Conservation (phyloP, 2,329 filamentous ascomycete species). For the Pochonia chlamydosporia region DNA sequence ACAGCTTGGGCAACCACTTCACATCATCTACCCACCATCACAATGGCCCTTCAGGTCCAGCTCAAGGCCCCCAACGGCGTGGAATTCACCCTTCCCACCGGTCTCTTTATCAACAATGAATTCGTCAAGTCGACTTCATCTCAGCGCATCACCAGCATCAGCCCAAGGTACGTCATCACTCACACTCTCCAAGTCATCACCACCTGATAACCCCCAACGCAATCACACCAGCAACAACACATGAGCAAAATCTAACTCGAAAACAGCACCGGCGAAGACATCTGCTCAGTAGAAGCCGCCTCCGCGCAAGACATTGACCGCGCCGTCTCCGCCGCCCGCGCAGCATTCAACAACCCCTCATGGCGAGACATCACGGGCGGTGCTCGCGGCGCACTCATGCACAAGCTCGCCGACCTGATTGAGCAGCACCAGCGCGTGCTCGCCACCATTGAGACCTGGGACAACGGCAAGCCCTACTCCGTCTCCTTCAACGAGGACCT, state of each 20-base stretch:
- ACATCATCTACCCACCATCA: neutral
- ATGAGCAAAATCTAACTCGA: no score
- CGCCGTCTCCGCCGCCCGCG: conserved; percentile 44
- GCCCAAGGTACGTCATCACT: conserved; percentile 38
- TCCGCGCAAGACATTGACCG: conserved; percentile 24
- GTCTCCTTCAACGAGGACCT: conserved; percentile 64
- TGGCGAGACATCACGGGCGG: conserved; percentile 65
- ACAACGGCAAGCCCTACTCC: conserved; percentile 65
- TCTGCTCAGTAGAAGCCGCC: conserved; percentile 25
- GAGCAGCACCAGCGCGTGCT: conserved; percentile 51
- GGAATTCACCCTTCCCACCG: conserved; percentile 60
- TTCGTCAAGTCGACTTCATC: conserved; percentile 57
- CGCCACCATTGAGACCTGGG: conserved; percentile 66
- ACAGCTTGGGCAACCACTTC: conserved; percentile 6
- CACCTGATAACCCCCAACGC: no score
- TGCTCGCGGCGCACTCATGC: conserved; percentile 64
- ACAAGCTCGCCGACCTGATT: conserved; percentile 64
- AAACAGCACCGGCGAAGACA: conserved; percentile 24
- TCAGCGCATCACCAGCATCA: conserved; percentile 54
- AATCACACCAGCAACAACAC: no score
- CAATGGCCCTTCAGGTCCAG: conserved; percentile 11
- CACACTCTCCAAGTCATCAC: no score
- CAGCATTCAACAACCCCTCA: conserved; percentile 59
- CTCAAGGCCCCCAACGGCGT: conserved; percentile 51
- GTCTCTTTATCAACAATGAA: conserved; percentile 74